Base-by-base conservation (phyloP, 2,329 filamentous ascomycete genomes). In the Phaeosphaeriaceae sp. region DNA sequence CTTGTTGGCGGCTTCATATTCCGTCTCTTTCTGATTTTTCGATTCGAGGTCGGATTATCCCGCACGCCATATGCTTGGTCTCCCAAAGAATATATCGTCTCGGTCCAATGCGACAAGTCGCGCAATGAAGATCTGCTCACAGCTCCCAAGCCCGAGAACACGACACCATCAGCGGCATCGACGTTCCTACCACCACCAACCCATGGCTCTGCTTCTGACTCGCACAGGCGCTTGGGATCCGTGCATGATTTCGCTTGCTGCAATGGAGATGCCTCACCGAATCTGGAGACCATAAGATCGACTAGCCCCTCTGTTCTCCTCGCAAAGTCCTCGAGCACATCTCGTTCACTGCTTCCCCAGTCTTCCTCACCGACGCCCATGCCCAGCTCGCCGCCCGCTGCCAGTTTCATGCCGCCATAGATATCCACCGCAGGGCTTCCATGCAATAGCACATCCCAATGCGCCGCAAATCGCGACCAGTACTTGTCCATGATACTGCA, bases 321-420 rank as follows among this genome's bases (percentile, higher is more conserved):
- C 1, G 93, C 88, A 61, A 97, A 88, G n/a, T 93, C 93, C 77
- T 98, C 94, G 1, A 99, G 82, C 0, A 98, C 94, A 69, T 96
- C 94, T 69, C 94, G 85, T 80, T 98, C 94, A 30, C 93, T 93
- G 74, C 94, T 97, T 4, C 94, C 94, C 76, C 93, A 90, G 55
- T 97, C 92, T 80, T 98, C 95, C 76, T 98, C 95, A 19, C 95
- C 95, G 1, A 98, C 95, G 0, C 95, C 95, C 48, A 97, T 87
- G 17, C 95, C 95, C 24, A 98, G 86, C 79, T 98, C 94, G 19
- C 95, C 94, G 32, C 92, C 93, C 7, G 91, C 92, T 13, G 94
- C 92, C 30, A 99, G 84, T 77, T 97, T 97, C 72, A 97, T 88
- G 6, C 92, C 93, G 11, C 90, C 88, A 70, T 93, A 93, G 5